Conservation (phyloP, 1,139 yeast species). For the Taiozyma sp. region DNA sequence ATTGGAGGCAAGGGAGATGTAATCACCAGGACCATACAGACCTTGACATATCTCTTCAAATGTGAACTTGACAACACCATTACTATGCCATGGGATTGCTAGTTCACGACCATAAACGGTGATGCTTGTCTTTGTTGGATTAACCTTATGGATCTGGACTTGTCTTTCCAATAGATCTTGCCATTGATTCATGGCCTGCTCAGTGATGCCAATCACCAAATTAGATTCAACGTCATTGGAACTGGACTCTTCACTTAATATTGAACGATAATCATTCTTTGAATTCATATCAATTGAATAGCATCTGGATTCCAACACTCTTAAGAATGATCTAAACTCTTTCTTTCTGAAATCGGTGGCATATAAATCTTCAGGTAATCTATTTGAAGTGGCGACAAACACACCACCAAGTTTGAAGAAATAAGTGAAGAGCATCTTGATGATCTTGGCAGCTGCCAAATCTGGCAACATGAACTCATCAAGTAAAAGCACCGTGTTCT, state of each 20-base stretch:
- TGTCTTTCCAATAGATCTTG: too few relatives aligned
- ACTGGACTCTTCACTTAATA: slow-evolving; percentile 29
- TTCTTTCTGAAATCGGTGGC: slow-evolving; percentile 58
- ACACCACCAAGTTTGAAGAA: slow-evolving; percentile 74
- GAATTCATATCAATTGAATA: slow-evolving; percentile 60
- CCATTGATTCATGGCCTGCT: neutral
- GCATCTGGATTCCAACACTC: slow-evolving; percentile 57
- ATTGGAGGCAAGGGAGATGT: slow-evolving; percentile 59
- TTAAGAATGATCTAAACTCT: slow-evolving; percentile 53
- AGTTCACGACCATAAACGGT: slow-evolving; percentile 54
- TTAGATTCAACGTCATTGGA: slow-evolving; percentile 18
- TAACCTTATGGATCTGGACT: neutral
- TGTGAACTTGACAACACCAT: slow-evolving; percentile 44
- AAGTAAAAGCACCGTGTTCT: slow-evolving; percentile 55
- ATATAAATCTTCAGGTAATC: slow-evolving; percentile 67
- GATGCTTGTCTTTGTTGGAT: slow-evolving; percentile 23
- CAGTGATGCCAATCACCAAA: slow-evolving; percentile 26
- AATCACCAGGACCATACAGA: slow-evolving; percentile 62
- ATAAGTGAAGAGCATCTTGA: slow-evolving; percentile 60
- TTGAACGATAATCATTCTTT: slow-evolving; percentile 48
- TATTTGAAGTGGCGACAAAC: slow-evolving; percentile 66
- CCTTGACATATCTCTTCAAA: slow-evolving; percentile 55
- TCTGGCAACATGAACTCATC: slow-evolving; percentile 79
- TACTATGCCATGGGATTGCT: slow-evolving; percentile 39
- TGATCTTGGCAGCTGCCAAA: slow-evolving; percentile 64